Conservation (phyloP, 805 yeast genomes). For the Myxozyma kluyveri region DNA sequence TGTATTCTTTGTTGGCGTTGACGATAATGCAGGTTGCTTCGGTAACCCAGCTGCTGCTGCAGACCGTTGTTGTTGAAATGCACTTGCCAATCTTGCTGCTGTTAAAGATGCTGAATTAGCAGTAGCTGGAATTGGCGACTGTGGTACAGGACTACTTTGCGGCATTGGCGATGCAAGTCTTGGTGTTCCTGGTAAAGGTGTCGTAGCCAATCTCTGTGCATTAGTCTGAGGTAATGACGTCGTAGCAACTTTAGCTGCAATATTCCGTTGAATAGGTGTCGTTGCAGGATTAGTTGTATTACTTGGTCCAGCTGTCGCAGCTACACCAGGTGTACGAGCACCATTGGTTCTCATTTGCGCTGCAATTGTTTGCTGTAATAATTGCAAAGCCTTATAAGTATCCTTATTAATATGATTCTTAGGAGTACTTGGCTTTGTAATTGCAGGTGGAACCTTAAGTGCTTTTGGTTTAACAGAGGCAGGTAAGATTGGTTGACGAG, state of each 20-base stretch:
- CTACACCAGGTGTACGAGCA: not conserved
- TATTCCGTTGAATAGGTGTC: not conserved
- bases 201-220: too few relatives aligned
- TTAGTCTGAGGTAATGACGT: too few relatives aligned
- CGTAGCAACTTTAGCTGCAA: not conserved
- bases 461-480: constrained; percentile 12
- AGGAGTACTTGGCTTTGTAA: constrained; percentile 16
- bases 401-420: constrained; percentile 41
- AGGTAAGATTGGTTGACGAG: not conserved
- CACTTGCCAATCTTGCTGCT: too few relatives aligned
- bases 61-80: too few relatives aligned
- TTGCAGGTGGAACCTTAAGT: constrained; percentile 17
- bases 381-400: constrained; percentile 71
- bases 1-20: too few relatives aligned
- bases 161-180: not conserved
- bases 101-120: too few relatives aligned
- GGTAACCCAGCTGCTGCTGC: too few relatives aligned
- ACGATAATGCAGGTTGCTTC: too few relatives aligned
- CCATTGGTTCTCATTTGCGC: constrained; percentile 63
- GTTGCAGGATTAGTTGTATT: constrained; percentile 1
- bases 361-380: constrained; percentile 82
- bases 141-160: too few relatives aligned
- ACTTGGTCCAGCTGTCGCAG: constrained; percentile 4
- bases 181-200: not conserved
- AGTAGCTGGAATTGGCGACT: too few relatives aligned